These are phyloP conservation scores for Kregervanrija pseudodelftensis DNA, from an alignment of 805 yeast genomes.

Conservation along the genomic window DNA sequence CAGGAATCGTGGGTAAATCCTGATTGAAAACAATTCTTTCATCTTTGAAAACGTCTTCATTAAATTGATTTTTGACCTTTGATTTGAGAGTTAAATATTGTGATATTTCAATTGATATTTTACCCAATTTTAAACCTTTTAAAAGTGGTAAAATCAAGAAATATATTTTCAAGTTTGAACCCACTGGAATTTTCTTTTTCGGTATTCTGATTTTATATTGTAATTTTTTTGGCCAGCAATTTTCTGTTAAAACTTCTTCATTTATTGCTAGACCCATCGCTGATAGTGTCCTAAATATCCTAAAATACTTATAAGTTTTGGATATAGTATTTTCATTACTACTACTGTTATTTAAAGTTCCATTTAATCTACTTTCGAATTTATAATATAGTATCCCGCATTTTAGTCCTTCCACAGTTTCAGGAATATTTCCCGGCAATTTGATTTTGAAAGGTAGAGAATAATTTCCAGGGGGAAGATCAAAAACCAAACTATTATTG, in stretches of 20 bases:
- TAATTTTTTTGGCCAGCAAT: constrained; percentile 46
- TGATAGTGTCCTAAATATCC: constrained; percentile 38
- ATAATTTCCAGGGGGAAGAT: constrained; percentile 46
- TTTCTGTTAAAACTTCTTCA: constrained; percentile 40
- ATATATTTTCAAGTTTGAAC: constrained; percentile 35
- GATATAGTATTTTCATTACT: constrained; percentile 13
- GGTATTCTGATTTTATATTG: constrained; percentile 41
- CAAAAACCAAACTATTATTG: constrained; percentile 16
- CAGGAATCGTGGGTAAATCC: constrained; percentile 28
- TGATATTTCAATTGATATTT: constrained; percentile 27
- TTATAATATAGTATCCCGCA: constrained; percentile 37
- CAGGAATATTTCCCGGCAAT: constrained; percentile 41
- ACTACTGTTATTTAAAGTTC: constrained; percentile 2
- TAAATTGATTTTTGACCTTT: constrained; percentile 12
- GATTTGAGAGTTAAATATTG: constrained; percentile 24
- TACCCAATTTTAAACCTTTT: constrained; percentile 37
- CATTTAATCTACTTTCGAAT: constrained; percentile 24
- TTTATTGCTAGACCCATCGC: constrained; percentile 31
- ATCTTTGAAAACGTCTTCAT: constrained; percentile 19
- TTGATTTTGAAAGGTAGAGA: constrained; percentile 38
- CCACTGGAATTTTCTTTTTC: constrained; percentile 40
- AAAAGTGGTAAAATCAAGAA: constrained; percentile 39
- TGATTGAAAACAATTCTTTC: constrained; percentile 28
- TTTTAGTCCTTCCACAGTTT: constrained; percentile 43
- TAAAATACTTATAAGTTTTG: constrained; percentile 28